Evolutionary conservation across 2,329 filamentous ascomycete species (phyloP).

Genomic region (Diaporthe longicolla): DNA sequence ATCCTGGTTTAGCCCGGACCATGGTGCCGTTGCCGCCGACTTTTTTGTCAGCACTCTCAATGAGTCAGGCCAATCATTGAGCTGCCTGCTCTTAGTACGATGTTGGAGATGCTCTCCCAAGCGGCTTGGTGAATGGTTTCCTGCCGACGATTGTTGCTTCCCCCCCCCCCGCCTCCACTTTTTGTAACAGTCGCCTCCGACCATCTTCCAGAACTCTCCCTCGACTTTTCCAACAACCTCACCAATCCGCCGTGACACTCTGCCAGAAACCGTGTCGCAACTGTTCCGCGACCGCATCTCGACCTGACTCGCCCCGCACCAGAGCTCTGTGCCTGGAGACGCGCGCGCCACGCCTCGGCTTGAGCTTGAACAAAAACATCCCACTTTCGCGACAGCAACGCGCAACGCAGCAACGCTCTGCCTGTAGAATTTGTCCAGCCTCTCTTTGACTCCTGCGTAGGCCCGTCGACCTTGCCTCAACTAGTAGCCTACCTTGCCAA

Average conservation of each 20-base stretch:
- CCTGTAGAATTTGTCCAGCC: constrained; percentile 26
- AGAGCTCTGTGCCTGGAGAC: constrained; percentile 16
- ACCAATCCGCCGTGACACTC: neutral
- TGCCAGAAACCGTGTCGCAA: constrained; percentile 38
- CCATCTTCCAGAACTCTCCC: constrained; percentile 7
- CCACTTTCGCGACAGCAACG: constrained; percentile 33
- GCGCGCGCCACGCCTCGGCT: constrained; percentile 23
- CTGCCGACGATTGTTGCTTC: constrained; percentile 22
- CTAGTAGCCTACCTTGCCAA: constrained; percentile 27
- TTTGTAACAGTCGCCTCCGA: constrained; percentile 40
- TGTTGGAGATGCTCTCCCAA: constrained; percentile 23
- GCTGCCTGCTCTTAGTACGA: neutral
- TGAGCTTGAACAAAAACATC: constrained; percentile 24
- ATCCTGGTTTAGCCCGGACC: constrained; percentile 14
- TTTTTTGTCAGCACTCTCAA: neutral
- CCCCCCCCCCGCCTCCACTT: constrained; percentile 40
- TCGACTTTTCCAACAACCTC: constrained; percentile 26
- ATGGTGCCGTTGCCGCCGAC: neutral
- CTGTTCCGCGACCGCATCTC: constrained; percentile 33
- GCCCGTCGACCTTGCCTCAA: constrained; percentile 24
- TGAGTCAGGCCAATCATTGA: constrained; percentile 23
- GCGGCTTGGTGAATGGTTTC: constrained; percentile 9
- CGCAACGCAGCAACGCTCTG: neutral
- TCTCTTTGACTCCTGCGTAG: constrained; percentile 31
- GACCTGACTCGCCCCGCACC: neutral